A percentile compares a stretch with the other conserved stretches of the same genome.
These are phyloP conservation scores for Westerdykella sp. DNA, from an alignment of 2,329 filamentous ascomycete genomes.

Conservation along the genomic window DNA sequence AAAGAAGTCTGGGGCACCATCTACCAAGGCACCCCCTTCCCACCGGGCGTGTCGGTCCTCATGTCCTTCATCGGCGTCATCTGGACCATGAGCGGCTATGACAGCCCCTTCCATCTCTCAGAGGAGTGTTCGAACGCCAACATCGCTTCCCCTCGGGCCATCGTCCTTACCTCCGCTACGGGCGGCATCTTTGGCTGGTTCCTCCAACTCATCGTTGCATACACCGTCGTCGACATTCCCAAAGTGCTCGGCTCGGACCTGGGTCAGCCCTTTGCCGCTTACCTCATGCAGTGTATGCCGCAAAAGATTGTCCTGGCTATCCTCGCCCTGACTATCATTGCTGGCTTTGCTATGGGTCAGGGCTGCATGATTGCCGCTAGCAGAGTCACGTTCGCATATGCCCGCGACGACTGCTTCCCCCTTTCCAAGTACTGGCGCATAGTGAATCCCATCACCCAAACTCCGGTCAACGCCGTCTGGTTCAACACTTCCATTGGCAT, in stretches of 20 bases:
- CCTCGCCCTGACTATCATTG: constrained; percentile 60
- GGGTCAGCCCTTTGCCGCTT: constrained; percentile 65
- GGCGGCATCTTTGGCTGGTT: constrained; percentile 64
- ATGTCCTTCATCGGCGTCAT: constrained; percentile 68
- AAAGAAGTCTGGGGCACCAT: constrained; percentile 60
- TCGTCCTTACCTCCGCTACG: constrained; percentile 52
- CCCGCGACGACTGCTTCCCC: constrained; percentile 65
- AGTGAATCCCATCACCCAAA: constrained; percentile 56
- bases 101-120: constrained; percentile 64
- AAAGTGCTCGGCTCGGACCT: constrained; percentile 55
- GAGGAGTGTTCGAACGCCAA: constrained; percentile 71
- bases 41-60: constrained; percentile 59
- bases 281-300: constrained; percentile 57
- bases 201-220: constrained; percentile 66
- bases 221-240: constrained; percentile 61
- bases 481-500: constrained; percentile 58
- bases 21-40: constrained; percentile 60
- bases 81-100: constrained; percentile 64
- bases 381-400: constrained; percentile 66
- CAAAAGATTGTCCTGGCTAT: constrained; percentile 56
- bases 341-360: constrained; percentile 66
- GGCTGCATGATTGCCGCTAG: constrained; percentile 64
- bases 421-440: constrained; percentile 52
- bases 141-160: constrained; percentile 63
- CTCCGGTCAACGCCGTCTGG: constrained; percentile 61